Evolutionary conservation across 306 rosid genomes (phyloP), one percentile per base, ranked within the genome.

Genomic region (Inga laurina): DNA sequence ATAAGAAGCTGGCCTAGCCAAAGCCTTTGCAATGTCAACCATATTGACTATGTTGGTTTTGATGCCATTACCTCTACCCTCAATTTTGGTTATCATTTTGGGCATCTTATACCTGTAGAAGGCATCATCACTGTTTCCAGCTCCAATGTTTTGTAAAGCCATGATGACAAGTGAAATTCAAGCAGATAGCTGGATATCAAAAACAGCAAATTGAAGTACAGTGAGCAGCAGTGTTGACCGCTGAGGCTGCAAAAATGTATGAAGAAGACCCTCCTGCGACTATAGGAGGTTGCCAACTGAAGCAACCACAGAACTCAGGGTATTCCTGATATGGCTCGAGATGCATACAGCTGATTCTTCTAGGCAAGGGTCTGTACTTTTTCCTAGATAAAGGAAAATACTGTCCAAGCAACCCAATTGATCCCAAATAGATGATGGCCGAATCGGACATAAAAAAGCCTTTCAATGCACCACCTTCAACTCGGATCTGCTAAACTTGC

Each of bases 31-130:
- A 8, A 91, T 88, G 21, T 91, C 94, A 66, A 91, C 93, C 94
- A 91, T 91, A 51, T 91, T 91, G 82, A 91, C 94, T 74, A 91
- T 11, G 51, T 91, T 91, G 0, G 94, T 91, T 88, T 89, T 91
- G 86, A 91, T 91, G 80, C 94, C 94, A 57, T 91, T 91, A 67
- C 94, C 94, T 44, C 94, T 84, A 37, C 94, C 94, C 87, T 91
- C 94, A 85, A 91, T 91, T 85, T 91, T 91, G 15, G 92, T 91
- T 7, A 91, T 78, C 94, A 91, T 91, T 79, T 39, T 89, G 62
- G 94, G 94, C 94, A 91, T 91, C 88, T 91, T 91, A 52, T 91
- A 91, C 86, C 94, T 86, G 59, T 91, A 91, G 83, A 91, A 91
- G 87, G 94, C 94, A 89, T 91, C 94, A 51, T 91, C 94, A 16